phyloP scores from a whole-genome alignment of 805 yeast genomes.

The Nakazawaea holstii region DNA sequence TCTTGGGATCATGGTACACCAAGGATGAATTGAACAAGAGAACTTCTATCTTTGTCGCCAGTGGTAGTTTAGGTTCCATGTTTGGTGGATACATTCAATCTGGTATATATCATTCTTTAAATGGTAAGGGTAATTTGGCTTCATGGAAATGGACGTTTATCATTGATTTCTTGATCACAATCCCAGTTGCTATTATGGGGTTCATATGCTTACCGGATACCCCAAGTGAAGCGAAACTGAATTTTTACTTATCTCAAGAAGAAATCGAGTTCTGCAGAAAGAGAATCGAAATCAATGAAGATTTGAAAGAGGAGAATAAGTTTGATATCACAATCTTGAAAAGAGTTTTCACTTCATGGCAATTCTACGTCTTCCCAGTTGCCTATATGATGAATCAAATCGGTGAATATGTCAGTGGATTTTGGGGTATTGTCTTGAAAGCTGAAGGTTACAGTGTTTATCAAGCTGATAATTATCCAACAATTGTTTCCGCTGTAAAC shows the following conservation, averaged over 20 bases:
- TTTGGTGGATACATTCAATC: constrained; percentile 39
- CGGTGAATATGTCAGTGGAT: constrained; percentile 42
- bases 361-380: constrained; percentile 45
- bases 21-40: constrained; percentile 37
- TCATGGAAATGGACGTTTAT: constrained; percentile 72
- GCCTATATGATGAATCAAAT: constrained; percentile 8
- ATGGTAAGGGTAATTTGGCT: constrained; percentile 40
- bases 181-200: constrained; percentile 55
- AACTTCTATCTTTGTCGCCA: constrained; percentile 33
- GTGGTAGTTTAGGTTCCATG: constrained; percentile 35
- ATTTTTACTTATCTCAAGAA: constrained; percentile 34
- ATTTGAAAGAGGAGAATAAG: constrained; percentile 11
- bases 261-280: constrained; percentile 36
- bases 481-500: constrained; percentile 48
- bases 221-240: constrained; percentile 17
- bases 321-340: constrained; percentile 28
- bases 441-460: constrained; percentile 34
- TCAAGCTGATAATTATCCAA: constrained; percentile 46
- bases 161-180: constrained; percentile 52
- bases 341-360: constrained; percentile 48
- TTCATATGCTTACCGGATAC: constrained; percentile 53
- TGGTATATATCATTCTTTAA: constrained; percentile 34
- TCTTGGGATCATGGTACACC: constrained; percentile 37
- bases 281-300: constrained; percentile 33
- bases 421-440: constrained; percentile 43